Percentiles rank a stretch among this genome's conserved stretches.
phyloP scores from a whole-genome alignment of 164 flowering plant genomes.

The Stephania japonica region DNA sequence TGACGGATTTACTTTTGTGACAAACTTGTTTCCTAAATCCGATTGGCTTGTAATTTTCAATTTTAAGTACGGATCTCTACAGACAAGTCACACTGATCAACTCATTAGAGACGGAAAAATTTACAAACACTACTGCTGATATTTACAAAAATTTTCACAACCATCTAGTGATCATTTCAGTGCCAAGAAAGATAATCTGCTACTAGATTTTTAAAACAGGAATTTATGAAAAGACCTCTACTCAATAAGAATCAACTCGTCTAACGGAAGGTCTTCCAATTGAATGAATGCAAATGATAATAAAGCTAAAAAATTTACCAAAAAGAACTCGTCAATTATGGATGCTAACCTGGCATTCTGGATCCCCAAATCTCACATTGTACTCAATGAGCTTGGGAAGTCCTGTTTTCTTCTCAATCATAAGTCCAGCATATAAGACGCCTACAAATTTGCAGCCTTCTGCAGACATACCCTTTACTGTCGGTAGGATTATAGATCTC shows the following conservation, averaged over 20 bases:
- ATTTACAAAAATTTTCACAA: not conserved
- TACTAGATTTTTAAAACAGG: not conserved
- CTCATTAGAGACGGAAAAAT: too few species aligned
- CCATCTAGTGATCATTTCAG: not conserved
- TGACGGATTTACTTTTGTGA: too few species aligned
- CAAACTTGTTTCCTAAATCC: too few species aligned
- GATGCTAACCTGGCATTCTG: constrained; percentile 89
- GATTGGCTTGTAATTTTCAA: too few species aligned
- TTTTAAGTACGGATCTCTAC: too few species aligned
- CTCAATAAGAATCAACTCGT: not conserved
- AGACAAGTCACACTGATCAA: too few species aligned
- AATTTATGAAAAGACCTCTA: not conserved
- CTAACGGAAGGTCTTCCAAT: not conserved
- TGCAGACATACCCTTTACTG: constrained; percentile 87
- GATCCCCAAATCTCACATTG: constrained; percentile 98
- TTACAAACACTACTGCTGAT: not conserved
- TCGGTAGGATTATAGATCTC: constrained; percentile 77
- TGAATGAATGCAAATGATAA: not conserved
- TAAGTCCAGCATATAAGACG: constrained; percentile 91
- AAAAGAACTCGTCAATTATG: not conserved
- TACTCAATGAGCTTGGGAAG: constrained; percentile 90
- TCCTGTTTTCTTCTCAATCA: constrained; percentile 92
- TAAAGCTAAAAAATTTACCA: not conserved
- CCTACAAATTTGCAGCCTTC: constrained; percentile 96
- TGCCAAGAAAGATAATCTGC: not conserved